Conservation (phyloP, 176 grass and related monocot species). For the Triticum dicoccoides region DNA sequence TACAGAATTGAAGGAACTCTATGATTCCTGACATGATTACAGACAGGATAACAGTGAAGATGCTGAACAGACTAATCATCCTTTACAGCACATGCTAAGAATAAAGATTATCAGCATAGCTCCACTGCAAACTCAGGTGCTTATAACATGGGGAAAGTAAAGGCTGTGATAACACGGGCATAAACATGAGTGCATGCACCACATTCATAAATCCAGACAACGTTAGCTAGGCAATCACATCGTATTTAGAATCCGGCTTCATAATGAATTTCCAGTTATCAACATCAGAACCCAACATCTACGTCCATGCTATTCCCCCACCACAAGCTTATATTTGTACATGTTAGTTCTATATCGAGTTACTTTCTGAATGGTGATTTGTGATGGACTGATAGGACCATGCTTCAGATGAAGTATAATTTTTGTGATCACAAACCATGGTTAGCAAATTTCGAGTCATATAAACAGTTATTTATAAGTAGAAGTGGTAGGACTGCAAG, state of each 20-base stretch:
- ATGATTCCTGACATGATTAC: not conserved
- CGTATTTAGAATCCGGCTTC: not conserved
- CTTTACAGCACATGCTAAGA: not conserved
- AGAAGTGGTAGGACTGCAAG: not conserved
- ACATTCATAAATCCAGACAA: not conserved
- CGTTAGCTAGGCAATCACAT: not conserved
- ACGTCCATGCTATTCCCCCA: not conserved
- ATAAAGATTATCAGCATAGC: conserved; percentile 2
- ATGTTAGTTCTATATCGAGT: not conserved
- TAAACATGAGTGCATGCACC: conserved; percentile 1
- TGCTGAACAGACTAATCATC: not conserved
- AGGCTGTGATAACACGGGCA: conserved; percentile 9
- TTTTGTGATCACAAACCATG: not conserved
- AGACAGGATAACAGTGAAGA: conserved; percentile 10
- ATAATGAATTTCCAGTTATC: conserved; percentile 14
- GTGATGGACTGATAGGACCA: not conserved
- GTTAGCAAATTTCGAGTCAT: conserved; percentile 16
- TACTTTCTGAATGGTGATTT: conserved; percentile 7
- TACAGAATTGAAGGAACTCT: not conserved
- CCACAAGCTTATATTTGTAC: conserved; percentile 17
- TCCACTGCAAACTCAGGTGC: conserved; percentile 23
- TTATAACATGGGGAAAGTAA: conserved; percentile 19
- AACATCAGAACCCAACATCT: conserved; percentile 1
- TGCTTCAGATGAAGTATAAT: conserved; percentile 8
- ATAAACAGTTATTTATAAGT: not conserved